Evolutionary conservation across 2,329 filamentous ascomycete genomes (phyloP), one percentile per base, ranked within the genome.

Genomic region (Talaromyces pinophilus): DNA sequence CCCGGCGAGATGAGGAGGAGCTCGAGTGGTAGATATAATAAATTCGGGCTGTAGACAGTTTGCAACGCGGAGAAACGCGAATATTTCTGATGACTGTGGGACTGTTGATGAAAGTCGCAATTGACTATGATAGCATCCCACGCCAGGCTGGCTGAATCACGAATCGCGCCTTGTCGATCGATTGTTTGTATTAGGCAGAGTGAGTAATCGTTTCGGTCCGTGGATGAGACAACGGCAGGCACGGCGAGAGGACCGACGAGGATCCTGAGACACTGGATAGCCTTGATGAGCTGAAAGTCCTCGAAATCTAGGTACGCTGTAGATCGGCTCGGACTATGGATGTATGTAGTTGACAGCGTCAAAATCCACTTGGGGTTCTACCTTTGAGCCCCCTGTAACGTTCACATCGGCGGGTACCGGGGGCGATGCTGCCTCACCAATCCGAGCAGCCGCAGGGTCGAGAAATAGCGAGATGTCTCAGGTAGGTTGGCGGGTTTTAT

Each of bases 401-500:
- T 50, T 64, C 50, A 59, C 35, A n/a, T 46, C 52, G 40, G 62
- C 50, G 62, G 62, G 54, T 57, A 57, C 48, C 62, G 62, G 62
- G 62, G 62, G 57, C 62, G 38, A 59, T 64, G 62, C 48, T 63
- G 19, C 40, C 54, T 64, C 62, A 40, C 62, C 62, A 64, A 64
- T 64, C 62, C 62, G 52, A 59, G 52, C n/a, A 19, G 40, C 52
- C 48, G 50, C 22, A 63, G 33, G 48, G 67, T 69, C 69, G 69
- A 69, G 67, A 59, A 69, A 65, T 62, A 67, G 71, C 67, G 66
- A 65, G 62, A 66, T 73, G 71, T 73, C 71, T 73, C 71, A 73
- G 70, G 69, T 64, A 35, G 60, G 33, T 46, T 38, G 57, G 40
- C 38, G 57, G 57, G 19, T 33, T 60, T 28, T 30, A 22, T 19